Conservation (phyloP, 192 early-diverging fungal genomes). For the Backusella australiensis region DNA sequence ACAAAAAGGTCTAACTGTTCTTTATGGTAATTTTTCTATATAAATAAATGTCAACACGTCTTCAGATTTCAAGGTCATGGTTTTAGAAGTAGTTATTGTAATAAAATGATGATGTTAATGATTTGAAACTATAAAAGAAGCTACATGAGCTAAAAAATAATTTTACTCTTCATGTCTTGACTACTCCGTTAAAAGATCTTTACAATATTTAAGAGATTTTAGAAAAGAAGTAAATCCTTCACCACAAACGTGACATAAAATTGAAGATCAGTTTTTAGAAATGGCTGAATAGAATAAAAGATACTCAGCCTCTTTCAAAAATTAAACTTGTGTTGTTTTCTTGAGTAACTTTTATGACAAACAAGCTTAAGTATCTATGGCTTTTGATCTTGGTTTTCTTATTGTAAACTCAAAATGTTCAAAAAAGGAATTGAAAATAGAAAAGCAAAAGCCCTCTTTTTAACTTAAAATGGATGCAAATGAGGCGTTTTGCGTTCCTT, state of each 20-base stretch:
- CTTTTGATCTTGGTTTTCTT: neutral
- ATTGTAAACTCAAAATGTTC: neutral
- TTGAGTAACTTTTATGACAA: neutral
- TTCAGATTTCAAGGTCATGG: neutral
- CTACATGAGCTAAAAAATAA: too few relatives aligned
- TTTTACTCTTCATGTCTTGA: neutral
- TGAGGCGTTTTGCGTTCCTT: neutral
- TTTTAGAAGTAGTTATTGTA: neutral
- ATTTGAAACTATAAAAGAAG: too few relatives aligned
- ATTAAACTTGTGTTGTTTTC: neutral
- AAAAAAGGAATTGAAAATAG: neutral
- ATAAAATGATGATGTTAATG: neutral
- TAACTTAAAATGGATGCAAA: conserved; percentile 2
- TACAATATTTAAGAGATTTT: neutral
- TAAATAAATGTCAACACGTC: neutral
- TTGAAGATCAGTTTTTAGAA: neutral
- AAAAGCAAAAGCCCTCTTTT: conserved; percentile 5
- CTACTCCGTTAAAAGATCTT: neutral
- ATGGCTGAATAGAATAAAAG: neutral
- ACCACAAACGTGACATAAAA: neutral
- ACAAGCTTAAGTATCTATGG: neutral
- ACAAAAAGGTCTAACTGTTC: neutral
- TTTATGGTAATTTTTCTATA: neutral
- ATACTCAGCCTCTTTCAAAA: conserved; percentile 3
- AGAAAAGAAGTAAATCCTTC: neutral